Percentiles rank a stretch among this genome's conserved stretches.
phyloP scores from a whole-genome alignment of 805 yeast species.

The Millerago galiae region DNA sequence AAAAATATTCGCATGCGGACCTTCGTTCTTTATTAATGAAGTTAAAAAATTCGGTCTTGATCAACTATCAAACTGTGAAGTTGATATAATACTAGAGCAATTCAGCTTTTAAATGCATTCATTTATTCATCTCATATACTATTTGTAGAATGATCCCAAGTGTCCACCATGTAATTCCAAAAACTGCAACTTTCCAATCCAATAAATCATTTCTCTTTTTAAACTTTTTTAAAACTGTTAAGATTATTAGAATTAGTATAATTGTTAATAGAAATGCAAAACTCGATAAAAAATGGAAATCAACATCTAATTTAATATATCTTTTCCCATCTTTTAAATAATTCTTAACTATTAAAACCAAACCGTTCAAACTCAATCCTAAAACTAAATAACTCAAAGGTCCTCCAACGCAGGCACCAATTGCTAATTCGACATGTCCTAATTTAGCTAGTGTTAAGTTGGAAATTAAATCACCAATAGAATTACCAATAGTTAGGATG shows the following conservation, averaged over 20 bases:
- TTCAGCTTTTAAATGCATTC: conserved; percentile 13
- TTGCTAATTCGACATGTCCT: conserved; percentile 84
- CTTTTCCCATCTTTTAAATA: background rate
- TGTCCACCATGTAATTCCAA: conserved; percentile 23
- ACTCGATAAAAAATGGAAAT: conserved; percentile 19
- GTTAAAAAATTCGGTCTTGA: conserved; percentile 19
- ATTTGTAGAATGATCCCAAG: conserved; percentile 19
- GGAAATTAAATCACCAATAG: conserved; percentile 83
- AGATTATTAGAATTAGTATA: conserved; percentile 14
- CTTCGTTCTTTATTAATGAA: conserved; percentile 12
- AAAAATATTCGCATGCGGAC: conserved; percentile 23
- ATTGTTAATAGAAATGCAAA: conserved; percentile 17
- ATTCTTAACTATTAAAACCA: conserved; percentile 29
- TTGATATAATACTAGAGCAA: conserved; percentile 19
- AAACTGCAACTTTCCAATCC: conserved; percentile 20
- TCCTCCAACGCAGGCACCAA: conserved; percentile 95
- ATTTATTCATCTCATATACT: conserved; percentile 12
- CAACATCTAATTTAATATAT: conserved; percentile 13
- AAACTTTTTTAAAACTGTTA: conserved; percentile 13
- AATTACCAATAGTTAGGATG: conserved; percentile 86
- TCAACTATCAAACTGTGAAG: background rate
- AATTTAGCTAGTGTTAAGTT: conserved; percentile 72
- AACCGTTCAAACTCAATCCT: conserved; percentile 75
- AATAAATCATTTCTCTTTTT: conserved; percentile 13
- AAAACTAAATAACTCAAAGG: conserved; percentile 74